A percentile compares a stretch with the other conserved stretches of the same genome.
These are phyloP conservation scores for Aureobasidium sp. DNA, from an alignment of 2,329 filamentous ascomycete genomes.

Conservation along the genomic window DNA sequence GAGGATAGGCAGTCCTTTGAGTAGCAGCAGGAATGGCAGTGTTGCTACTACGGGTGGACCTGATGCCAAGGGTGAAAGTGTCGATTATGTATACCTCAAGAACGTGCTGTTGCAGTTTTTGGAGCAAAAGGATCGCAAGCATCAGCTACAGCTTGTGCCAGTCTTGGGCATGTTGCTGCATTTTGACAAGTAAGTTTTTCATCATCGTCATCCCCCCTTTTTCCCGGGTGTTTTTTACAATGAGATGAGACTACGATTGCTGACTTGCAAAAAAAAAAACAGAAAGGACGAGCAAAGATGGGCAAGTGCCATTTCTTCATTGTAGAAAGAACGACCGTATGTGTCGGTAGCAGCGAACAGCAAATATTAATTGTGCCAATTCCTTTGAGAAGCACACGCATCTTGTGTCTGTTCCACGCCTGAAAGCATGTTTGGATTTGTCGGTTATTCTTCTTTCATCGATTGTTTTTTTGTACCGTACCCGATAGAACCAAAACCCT, in stretches of 20 bases:
- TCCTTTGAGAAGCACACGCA: no score
- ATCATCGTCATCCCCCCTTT: neutral
- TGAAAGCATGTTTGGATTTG: no score
- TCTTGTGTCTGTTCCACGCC: no score
- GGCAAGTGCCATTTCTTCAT: conserved; percentile 63
- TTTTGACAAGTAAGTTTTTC: conserved; percentile 61
- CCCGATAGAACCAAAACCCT: no score
- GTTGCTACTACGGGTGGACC: conserved; percentile 20
- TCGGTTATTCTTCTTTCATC: no score
- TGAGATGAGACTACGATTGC: conserved; percentile 18
- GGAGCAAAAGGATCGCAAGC: conserved; percentile 70
- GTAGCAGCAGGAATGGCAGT: conserved; percentile 25
- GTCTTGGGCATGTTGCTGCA: conserved; percentile 69
- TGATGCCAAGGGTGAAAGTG: conserved; percentile 15
- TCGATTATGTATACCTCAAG: conserved; percentile 65
- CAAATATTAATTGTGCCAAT: no score
- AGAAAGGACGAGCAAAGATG: conserved; percentile 79
- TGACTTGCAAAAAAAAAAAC: no score
- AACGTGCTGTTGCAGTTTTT: conserved; percentile 76
- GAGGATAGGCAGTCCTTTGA: conserved; percentile 42
- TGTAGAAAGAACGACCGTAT: conserved; percentile 27
- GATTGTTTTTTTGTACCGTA: no score
- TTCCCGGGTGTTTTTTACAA: neutral
- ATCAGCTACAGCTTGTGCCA: conserved; percentile 68
- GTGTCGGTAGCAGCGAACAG: no score